Conservation (phyloP, 306 rosid species). For the Acacia melanoxylon region DNA sequence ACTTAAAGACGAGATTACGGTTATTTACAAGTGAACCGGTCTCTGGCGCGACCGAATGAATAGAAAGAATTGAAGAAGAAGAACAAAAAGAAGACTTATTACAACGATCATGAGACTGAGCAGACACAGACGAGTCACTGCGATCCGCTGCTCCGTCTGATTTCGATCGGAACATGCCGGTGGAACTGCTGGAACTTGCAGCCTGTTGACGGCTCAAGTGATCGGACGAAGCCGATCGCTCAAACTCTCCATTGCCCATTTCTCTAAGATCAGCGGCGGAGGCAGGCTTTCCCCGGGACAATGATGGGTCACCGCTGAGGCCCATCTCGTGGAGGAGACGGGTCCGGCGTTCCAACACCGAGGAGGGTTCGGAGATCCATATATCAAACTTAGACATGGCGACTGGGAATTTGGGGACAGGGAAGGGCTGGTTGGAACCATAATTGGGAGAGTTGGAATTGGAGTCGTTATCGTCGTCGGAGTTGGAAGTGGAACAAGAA, state of each 20-base stretch:
- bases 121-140: conserved; percentile 2
- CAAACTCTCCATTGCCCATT: conserved; percentile 39
- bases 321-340: conserved; percentile 75
- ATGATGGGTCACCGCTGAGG: conserved; percentile 62
- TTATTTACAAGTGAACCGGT: conserved; percentile 45
- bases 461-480: conserved; percentile 44
- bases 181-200: conserved; percentile 16
- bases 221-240: conserved; percentile 55
- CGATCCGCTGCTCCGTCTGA: conserved; percentile 51
- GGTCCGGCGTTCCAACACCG: conserved; percentile 77
- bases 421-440: conserved; percentile 43
- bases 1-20: conserved; percentile 36
- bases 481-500: conserved; percentile 76
- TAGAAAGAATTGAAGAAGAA: conserved; percentile 34
- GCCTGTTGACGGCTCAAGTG: conserved; percentile 37
- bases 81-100: conserved; percentile 26
- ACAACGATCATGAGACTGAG: conserved; percentile 38
- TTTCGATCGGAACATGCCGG: conserved; percentile 49
- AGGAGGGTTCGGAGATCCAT: conserved; percentile 88
- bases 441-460: conserved; percentile 47
- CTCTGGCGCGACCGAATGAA: conserved; percentile 26
- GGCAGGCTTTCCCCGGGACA: conserved; percentile 42
- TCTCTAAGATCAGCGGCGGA: conserved; percentile 25
- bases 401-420: conserved; percentile 59
- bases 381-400: conserved; percentile 57